Evolutionary conservation across 148 eudicot species (phyloP), one percentile per base, ranked within the genome.

Genomic region (Dianthus caryophyllus): DNA sequence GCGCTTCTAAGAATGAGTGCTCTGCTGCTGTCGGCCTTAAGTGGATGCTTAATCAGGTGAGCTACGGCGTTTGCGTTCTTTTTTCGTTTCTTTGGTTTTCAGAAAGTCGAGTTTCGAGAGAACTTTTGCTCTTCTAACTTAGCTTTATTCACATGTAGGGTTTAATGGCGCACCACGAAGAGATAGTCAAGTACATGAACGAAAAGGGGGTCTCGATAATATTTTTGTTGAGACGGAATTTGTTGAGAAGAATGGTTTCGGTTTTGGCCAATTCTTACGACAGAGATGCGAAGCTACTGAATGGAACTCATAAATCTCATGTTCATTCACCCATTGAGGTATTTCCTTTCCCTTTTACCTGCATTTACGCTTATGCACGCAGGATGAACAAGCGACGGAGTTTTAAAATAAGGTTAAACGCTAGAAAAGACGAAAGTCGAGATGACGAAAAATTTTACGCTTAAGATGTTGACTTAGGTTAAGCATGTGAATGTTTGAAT

Each of bases 1-100:
- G 96, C 68, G 86, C 92, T 6, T 83, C 96, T 47, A 89, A 89
- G 81, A 89, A 89, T 52, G 88, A 89, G 67, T 89, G 96, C 71
- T 73, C 88, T 2, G 88, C 88, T 64, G 92, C 92, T 33, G 70
- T 89, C 46, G 93, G 92, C 26, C 80, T 89, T 74, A 89, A 89
- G 71, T 89, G 92, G 96, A 89, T 89, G 96, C 92, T 89, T 57
- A 89, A 89, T 71, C 91, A 89, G 88, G 96, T 65, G 9, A 30
- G 30, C n/a, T 56, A 27, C 3, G 3, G 4, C 7, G 38, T 33
- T 20, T 7, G 9, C 24, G 21, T n/a, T 50, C 9, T n/a, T 55
- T 25, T 0, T 3, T 27, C 27, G 5, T 26, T 55, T 22, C 29
- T 11, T 4, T 52, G 57, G 27, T 52, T 52, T 52, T 1, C 21